phyloP scores from a whole-genome alignment of 2,329 filamentous ascomycete species.

The Zymoseptoria ardabiliae region DNA sequence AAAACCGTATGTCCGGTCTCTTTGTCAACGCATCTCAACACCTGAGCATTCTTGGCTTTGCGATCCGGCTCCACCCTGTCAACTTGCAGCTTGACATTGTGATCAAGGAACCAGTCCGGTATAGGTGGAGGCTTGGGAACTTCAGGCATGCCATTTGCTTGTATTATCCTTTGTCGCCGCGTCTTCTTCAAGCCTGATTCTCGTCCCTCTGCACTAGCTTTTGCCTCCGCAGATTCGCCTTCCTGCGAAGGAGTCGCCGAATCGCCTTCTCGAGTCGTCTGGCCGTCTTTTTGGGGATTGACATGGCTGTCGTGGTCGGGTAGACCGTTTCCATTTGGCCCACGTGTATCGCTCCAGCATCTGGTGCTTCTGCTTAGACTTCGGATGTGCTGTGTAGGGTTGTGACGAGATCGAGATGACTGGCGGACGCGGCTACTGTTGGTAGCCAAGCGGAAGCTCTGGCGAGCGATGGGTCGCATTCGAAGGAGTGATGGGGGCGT shows the following conservation, averaged over 20 bases:
- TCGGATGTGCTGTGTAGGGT: conserved; percentile 10
- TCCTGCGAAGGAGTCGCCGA: conserved; percentile 5
- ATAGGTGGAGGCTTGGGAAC: conserved; percentile 27
- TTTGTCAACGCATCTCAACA: conserved; percentile 24
- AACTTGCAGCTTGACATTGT: conserved; percentile 28
- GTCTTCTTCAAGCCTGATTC: conserved; percentile 14
- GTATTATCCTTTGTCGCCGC: conserved; percentile 12
- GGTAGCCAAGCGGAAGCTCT: conserved; percentile 25
- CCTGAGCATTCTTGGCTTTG: conserved; percentile 11
- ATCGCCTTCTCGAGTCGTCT: conserved; percentile 11
- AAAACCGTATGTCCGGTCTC: conserved; percentile 28
- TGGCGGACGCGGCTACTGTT: conserved; percentile 14
- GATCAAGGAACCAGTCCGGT: conserved; percentile 32
- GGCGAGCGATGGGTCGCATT: conserved; percentile 28
- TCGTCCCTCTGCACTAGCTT: conserved; percentile 6
- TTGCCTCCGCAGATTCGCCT: conserved; percentile 4
- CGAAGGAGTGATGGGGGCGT: not conserved
- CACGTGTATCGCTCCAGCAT: conserved; percentile 11
- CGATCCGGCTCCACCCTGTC: conserved; percentile 10
- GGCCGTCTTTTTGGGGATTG: conserved; percentile 16
- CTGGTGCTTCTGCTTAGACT: conserved; percentile 19
- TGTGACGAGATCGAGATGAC: conserved; percentile 12
- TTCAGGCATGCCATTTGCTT: conserved; percentile 7
- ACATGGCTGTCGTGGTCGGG: conserved; percentile 15
- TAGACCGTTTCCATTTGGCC: conserved; percentile 9